Percentiles rank a stretch among this genome's conserved stretches.
phyloP scores from a whole-genome alignment of 1,139 yeast genomes.

The Kluyveromyces sp. region DNA sequence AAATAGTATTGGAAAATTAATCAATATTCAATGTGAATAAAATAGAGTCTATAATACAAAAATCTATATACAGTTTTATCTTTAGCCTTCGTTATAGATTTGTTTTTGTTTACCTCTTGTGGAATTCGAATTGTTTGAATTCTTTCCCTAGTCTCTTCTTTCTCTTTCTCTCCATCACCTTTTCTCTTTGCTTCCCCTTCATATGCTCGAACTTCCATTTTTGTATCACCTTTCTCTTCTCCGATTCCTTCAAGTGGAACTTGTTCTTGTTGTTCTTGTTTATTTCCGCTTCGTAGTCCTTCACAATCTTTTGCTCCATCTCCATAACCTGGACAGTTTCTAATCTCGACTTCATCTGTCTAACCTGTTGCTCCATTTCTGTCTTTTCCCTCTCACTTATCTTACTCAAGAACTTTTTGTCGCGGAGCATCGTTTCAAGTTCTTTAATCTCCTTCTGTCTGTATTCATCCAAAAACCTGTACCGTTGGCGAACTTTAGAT shows the following conservation, averaged over 20 bases:
- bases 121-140: constrained; percentile 68
- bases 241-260: constrained; percentile 69
- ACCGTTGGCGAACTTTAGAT: constrained; percentile 58
- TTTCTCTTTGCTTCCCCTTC: constrained; percentile 77
- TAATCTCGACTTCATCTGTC: constrained; percentile 63
- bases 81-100: background rate
- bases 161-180: constrained; percentile 86
- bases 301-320: constrained; percentile 57
- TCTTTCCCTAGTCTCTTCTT: constrained; percentile 91
- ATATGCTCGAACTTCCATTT: constrained; percentile 81
- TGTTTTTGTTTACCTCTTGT: constrained; percentile 17
- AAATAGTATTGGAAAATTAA: too few species aligned
- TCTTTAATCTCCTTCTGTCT: constrained; percentile 62
- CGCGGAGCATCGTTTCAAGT: constrained; percentile 49
- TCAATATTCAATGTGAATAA: too few species aligned
- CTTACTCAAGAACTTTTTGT: constrained; percentile 42
- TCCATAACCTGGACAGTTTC: constrained; percentile 74
- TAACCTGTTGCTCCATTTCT: constrained; percentile 46
- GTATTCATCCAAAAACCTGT: constrained; percentile 79
- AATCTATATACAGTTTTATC: background rate
- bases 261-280: constrained; percentile 30
- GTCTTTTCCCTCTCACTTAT: constrained; percentile 43
- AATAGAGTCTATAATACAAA: background rate
- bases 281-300: constrained; percentile 33
- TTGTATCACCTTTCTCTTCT: constrained; percentile 75